phyloP scores from a whole-genome alignment of 2,329 filamentous ascomycete species.

The Fusarium sp. region DNA sequence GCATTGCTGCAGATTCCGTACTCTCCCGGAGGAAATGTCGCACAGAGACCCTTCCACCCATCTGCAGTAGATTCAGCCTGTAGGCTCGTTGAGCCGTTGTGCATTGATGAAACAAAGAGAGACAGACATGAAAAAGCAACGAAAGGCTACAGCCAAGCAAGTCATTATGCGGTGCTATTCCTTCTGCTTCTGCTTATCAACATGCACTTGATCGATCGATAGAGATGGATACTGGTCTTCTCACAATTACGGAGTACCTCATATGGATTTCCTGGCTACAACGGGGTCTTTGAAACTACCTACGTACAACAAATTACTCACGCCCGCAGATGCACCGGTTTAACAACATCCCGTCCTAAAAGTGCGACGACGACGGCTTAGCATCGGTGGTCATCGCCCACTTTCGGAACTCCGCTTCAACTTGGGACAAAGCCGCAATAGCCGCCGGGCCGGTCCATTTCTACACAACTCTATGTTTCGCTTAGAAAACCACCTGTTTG shows the following conservation, averaged over 20 bases:
- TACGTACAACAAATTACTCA: constrained; percentile 4
- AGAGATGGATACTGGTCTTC: not conserved
- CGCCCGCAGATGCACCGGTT: constrained; percentile 22
- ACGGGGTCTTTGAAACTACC: not conserved
- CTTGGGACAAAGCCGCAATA: constrained; percentile 42
- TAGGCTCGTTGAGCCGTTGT: not conserved
- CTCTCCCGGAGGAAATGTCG: constrained; percentile 16
- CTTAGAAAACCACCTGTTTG: not conserved
- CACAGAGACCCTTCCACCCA: constrained; percentile 1
- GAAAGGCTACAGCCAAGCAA: not conserved
- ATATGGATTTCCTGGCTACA: not conserved
- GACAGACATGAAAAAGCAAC: not conserved
- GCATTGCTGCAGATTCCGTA: constrained; percentile 11
- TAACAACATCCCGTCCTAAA: constrained; percentile 15
- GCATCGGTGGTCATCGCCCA: constrained; percentile 37
- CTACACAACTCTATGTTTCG: constrained; percentile 19
- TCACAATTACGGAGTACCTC: not conserved
- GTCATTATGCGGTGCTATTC: not conserved
- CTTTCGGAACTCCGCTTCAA: constrained; percentile 31
- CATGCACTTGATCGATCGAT: not conserved
- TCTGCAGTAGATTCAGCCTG: constrained; percentile 7
- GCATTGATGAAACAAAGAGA: constrained; percentile 19
- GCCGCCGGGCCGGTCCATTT: constrained; percentile 46
- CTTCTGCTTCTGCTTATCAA: constrained; percentile 2
- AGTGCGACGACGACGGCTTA: constrained; percentile 31